These are phyloP conservation scores for Candida takata DNA, from an alignment of 805 yeast genomes.

Conservation along the genomic window DNA sequence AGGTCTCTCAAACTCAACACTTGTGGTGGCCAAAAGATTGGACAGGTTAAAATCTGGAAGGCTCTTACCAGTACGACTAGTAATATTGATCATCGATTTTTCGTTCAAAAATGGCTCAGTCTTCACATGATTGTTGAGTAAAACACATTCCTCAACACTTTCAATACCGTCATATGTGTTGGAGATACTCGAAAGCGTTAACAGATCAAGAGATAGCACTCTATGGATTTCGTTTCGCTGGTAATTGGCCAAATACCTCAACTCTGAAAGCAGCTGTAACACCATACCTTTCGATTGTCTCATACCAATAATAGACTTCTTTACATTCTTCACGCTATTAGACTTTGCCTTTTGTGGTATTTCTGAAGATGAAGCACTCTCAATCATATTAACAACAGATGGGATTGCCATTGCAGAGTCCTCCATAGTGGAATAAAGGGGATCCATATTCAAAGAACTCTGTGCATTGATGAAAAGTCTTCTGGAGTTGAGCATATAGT, in stretches of 20 bases:
- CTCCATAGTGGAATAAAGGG: conserved; percentile 40
- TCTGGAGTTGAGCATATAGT: conserved; percentile 26
- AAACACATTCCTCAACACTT: conserved; percentile 16
- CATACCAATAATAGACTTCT: conserved; percentile 17
- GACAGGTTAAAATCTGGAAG: conserved; percentile 14
- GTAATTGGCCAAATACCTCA: conserved; percentile 21
- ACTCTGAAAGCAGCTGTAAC: conserved; percentile 11
- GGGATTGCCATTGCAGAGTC: conserved; percentile 47
- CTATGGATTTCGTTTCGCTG: conserved; percentile 22
- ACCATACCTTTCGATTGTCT: conserved; percentile 18
- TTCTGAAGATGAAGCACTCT: conserved; percentile 2
- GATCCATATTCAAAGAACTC: conserved; percentile 33
- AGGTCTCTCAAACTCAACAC: conserved; percentile 5
- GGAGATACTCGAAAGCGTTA: conserved; percentile 23
- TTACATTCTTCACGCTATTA: conserved; percentile 18
- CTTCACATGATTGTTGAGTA: conserved; percentile 24
- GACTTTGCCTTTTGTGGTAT: conserved; percentile 11
- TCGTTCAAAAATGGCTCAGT: conserved; percentile 23
- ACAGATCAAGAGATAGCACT: conserved; percentile 17
- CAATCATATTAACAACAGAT: conserved; percentile 18
- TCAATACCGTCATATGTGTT: conserved; percentile 12
- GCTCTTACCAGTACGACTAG: conserved; percentile 8
- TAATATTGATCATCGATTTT: conserved; percentile 16
- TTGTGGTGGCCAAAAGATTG: conserved; percentile 1
- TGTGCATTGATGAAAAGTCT: conserved; percentile 26